These are phyloP conservation scores for Pichia sp. DNA, from an alignment of 1,139 yeast species.

Conservation along the genomic window DNA sequence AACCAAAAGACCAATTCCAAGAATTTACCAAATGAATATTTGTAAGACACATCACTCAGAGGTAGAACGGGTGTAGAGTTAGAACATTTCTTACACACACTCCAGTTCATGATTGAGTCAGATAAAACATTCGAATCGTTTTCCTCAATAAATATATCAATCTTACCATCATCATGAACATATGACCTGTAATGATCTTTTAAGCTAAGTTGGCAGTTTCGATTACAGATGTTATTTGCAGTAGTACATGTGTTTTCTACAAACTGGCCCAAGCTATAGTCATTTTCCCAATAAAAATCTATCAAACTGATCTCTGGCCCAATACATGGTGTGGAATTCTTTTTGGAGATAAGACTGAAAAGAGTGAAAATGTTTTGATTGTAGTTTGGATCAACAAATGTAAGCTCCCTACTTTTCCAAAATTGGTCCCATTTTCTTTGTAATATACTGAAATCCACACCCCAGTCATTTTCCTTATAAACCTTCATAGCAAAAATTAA, in stretches of 20 bases:
- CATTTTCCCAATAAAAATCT: slow-evolving; percentile 87
- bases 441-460: slow-evolving; percentile 25
- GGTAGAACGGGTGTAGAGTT: slow-evolving; percentile 70
- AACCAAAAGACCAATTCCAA: slow-evolving; percentile 76
- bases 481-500: slow-evolving; percentile 35
- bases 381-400: slow-evolving; percentile 52
- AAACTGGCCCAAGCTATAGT: slow-evolving; percentile 81
- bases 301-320: slow-evolving; percentile 82
- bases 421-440: slow-evolving; percentile 58
- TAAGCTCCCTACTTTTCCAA: slow-evolving; percentile 36
- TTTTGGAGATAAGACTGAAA: slow-evolving; percentile 75
- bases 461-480: slow-evolving; percentile 28
- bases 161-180: slow-evolving; percentile 81
- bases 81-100: slow-evolving; percentile 76
- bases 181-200: slow-evolving; percentile 78
- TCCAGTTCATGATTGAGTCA: slow-evolving; percentile 82
- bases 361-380: slow-evolving; percentile 76
- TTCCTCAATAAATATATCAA: slow-evolving; percentile 68
- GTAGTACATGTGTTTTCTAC: slow-evolving; percentile 76
- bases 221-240: slow-evolving; percentile 61
- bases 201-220: slow-evolving; percentile 68
- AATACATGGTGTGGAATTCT: slow-evolving; percentile 83
- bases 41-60: slow-evolving; percentile 88
- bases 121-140: slow-evolving; percentile 50
- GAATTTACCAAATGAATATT: slow-evolving; percentile 87